Conservation (phyloP, 176 grass and related monocot genomes). For the Rhynchospora tenuis region DNA sequence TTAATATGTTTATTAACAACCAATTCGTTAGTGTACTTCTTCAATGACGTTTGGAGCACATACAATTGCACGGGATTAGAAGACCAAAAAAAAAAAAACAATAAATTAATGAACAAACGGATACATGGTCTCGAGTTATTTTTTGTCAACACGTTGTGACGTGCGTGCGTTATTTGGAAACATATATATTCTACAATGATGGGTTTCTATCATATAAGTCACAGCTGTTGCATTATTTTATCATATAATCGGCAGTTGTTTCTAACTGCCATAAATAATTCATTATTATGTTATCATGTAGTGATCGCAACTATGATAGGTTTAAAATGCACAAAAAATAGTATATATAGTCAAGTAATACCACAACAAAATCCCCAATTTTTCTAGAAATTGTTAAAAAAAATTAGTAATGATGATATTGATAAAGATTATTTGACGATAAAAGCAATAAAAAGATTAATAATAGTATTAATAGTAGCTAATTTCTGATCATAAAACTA, state of each 20-base stretch:
- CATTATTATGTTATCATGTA: not conserved
- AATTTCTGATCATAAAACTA: too few relatives aligned
- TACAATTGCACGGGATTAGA: not conserved
- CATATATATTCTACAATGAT: not conserved
- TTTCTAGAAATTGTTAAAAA: not conserved
- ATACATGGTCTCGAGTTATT: constrained; percentile 3
- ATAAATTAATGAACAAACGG: not conserved
- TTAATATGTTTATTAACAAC: not conserved
- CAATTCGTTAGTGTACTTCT: not conserved
- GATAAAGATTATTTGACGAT: too few relatives aligned
- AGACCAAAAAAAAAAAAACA: not conserved
- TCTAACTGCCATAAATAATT: not conserved
- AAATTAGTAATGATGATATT: too few relatives aligned
- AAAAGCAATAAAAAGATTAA: too few relatives aligned
- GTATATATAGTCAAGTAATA: not conserved
- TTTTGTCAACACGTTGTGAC: not conserved
- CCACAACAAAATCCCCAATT: not conserved
- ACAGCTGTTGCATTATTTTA: not conserved
- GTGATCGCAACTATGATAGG: not conserved
- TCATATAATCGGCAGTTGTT: not conserved
- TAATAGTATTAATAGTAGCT: too few relatives aligned
- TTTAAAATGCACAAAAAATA: not conserved
- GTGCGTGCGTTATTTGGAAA: constrained; percentile 7
- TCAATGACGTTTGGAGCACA: constrained; percentile 3
- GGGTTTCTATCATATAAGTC: not conserved